Base-by-base conservation (phyloP, 1,284 basidiomycete species). In the Hemileia vastatrix region DNA sequence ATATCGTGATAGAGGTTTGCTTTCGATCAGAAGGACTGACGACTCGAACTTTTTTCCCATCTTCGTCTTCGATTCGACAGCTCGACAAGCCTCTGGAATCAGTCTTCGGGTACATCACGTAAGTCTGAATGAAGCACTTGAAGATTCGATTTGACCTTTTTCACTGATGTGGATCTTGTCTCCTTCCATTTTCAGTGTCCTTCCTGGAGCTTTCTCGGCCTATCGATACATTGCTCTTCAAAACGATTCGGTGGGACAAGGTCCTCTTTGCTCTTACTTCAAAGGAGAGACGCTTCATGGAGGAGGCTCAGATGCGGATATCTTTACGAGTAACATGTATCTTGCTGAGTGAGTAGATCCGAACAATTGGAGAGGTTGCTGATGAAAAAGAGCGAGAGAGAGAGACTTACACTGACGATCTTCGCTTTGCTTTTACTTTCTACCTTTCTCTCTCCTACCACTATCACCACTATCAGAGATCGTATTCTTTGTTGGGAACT, bases 11-110 rank as follows among this genome's bases (percentile, higher is more conserved):
- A 27, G 27, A 27, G 27, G 27, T 27, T 27, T 27, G 27, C 27
- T 27, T 27, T 27, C 27, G 27, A 27, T 27, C 27, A 27, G 27
- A 27, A 27, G 27, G 45, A 13, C 45, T 19, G 21, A 47, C 45
- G 18, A 19, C 21, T 47, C 18, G 45, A 47, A 47, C 18, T 3
- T 23, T 18, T 47, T 6, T 47, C 21, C 45, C 6, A 15, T 13
- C 32, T 8, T 9, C 52, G 15, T 31, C 52, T 8, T n/a, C 19
- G 52, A 43, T 8, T 9, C 8, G 15, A 8, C 6, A 4, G 33
- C 80, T 96, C 47, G 92, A 96, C 77, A 97, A 97, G 77, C 87
- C 93, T 1, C 89, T 86, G 11, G 92, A 97, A 72, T 87, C 84
- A 13, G 81, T 93, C 69, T 95, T 95, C 71, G 92, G 92, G 1